Percentiles rank a stretch among this genome's conserved stretches.
These are phyloP conservation scores for Corylus heterophylla DNA, from an alignment of 306 rosid genomes.

Conservation along the genomic window DNA sequence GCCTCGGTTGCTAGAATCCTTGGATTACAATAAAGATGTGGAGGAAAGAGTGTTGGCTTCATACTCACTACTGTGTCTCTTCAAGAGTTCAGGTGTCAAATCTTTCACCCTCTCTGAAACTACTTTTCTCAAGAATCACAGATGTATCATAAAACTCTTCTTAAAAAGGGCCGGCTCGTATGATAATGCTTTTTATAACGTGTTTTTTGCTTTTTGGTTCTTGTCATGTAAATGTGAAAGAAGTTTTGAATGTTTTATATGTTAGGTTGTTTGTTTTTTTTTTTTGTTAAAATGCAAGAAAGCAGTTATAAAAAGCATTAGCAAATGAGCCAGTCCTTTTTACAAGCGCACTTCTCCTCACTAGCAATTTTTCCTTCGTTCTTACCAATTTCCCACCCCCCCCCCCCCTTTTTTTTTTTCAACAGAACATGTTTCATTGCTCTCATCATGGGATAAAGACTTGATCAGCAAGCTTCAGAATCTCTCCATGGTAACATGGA, in stretches of 20 bases:
- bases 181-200: not conserved
- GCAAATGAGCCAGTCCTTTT: not conserved
- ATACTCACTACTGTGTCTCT: conserved; percentile 55
- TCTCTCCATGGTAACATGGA: conserved; percentile 83
- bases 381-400: not conserved
- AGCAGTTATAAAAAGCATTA: not conserved
- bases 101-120: not conserved
- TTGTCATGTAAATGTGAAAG: too few relatives aligned
- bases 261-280: too few relatives aligned
- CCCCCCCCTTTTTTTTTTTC: not conserved
- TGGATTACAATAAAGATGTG: conserved; percentile 58
- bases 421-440: conserved; percentile 37
- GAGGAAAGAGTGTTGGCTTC: conserved; percentile 87
- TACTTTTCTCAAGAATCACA: not conserved
- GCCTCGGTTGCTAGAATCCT: conserved; percentile 52
- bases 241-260: too few relatives aligned
- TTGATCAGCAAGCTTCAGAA: conserved; percentile 54
- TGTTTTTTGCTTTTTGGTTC: too few relatives aligned
- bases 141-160: not conserved
- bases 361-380: not conserved
- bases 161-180: not conserved
- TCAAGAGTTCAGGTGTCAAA: conserved; percentile 56
- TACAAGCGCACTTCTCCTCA: not conserved
- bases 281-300: too few relatives aligned
- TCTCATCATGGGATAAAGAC: conserved; percentile 39